Evolutionary conservation across 2,329 filamentous ascomycete species (phyloP), one percentile per base, ranked within the genome.

Genomic region (Aquanectria penicillioides): DNA sequence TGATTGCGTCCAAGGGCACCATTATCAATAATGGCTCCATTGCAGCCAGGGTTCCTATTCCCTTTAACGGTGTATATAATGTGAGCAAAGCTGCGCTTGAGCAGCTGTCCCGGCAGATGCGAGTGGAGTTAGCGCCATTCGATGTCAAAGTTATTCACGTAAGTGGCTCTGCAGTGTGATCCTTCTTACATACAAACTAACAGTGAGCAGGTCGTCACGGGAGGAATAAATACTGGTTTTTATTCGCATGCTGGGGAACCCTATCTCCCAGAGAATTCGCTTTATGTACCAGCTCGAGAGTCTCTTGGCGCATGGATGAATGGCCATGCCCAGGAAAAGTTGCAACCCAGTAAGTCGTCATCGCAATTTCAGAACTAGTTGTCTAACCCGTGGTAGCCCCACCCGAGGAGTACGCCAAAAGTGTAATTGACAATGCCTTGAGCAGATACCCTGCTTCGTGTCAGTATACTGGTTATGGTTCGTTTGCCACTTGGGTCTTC

Each of bases 21-120:
- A 72, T 80, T 40, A 70, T 78, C 37, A 78, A 80, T 59, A 76
- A 80, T 49, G 76, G 77, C 12, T 78, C 74, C n/a, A 65, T 78
- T 5, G 71, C 71, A 1, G 68, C 64, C 6, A 67, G 50, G 18
- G 29, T 65, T 33, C 63, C 64, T 2, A 44, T 68, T 7, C 60
- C 64, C 13, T 80, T 79, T 57, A 68, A 74, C 5, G 73, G 72
- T 7, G 65, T 72, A 17, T 82, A 81, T 66, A 78, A 78, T 47
- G 74, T 78, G 6, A 76, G 73, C 50, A 82, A 82, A 56, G 77
- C 74, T 1, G 79, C 80, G 0, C 65, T 81, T 1, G 68, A 73
- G 17, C 68, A 72, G 41, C 71, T 80, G 44, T 74, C 74, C 3
- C 69, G 77, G 54, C 75, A 74, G n/a, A 60, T 80, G 63, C 75